These are phyloP conservation scores for Hemerocallis citrina DNA, from an alignment of 106 monocot species.

Conservation along the genomic window DNA sequence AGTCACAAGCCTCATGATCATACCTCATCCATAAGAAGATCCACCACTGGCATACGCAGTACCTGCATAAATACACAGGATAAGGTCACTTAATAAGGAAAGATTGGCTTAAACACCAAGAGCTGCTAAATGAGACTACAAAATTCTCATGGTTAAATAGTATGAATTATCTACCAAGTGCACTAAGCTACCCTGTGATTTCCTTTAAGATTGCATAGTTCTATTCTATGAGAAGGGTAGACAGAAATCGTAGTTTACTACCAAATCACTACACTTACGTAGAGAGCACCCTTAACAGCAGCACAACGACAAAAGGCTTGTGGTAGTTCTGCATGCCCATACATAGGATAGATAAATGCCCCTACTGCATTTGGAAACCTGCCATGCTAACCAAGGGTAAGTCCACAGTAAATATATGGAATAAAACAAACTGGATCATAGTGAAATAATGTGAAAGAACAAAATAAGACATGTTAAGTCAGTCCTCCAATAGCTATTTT, in stretches of 20 bases:
- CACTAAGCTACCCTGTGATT: background rate
- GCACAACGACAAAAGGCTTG: conserved; percentile 98
- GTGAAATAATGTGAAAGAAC: background rate
- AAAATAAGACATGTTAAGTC: background rate
- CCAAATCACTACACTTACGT: conserved; percentile 52
- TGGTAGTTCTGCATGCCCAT: conserved; percentile 96
- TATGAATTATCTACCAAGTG: conserved; percentile 3
- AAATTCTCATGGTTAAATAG: background rate
- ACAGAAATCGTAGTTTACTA: background rate
- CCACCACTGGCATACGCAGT: conserved; percentile 66
- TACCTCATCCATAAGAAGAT: conserved; percentile 68
- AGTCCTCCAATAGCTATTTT: background rate
- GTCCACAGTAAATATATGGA: background rate
- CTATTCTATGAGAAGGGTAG: background rate
- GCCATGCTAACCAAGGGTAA: conserved; percentile 9
- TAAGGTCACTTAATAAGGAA: no score
- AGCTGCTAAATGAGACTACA: background rate
- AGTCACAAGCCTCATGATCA: background rate
- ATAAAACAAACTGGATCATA: background rate
- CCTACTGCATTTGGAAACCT: conserved; percentile 92
- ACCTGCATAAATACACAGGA: conserved; percentile 40
- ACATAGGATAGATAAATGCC: conserved; percentile 96
- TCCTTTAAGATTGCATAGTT: background rate
- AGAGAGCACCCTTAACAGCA: conserved; percentile 97
- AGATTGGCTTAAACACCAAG: background rate